Evolutionary conservation across 331 rosid genomes (phyloP).

Genomic region (Erythrophleum ivorense): DNA sequence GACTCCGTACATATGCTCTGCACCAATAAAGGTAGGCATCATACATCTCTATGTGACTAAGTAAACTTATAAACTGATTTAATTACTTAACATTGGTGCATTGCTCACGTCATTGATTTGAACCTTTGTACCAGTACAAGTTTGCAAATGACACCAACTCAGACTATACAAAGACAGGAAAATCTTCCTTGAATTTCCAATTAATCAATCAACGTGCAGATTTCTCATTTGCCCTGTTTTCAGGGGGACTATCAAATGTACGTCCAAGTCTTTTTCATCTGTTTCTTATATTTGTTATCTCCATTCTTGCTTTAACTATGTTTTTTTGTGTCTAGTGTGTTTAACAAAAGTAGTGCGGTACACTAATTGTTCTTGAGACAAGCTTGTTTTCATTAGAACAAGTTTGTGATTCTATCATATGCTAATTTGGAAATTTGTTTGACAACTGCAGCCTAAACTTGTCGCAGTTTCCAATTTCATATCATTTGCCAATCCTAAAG

Average conservation of each 20-base stretch:
- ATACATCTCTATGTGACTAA: not conserved
- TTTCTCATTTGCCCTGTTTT: slow-evolving; percentile 72
- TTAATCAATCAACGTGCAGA: slow-evolving; percentile 78
- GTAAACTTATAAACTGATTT: not conserved
- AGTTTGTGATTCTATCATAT: slow-evolving; percentile 18
- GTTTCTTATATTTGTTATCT: not conserved
- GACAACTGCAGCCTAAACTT: slow-evolving; percentile 64
- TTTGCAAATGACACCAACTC: slow-evolving; percentile 54
- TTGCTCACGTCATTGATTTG: slow-evolving; percentile 10
- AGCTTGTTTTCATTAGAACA: not conserved
- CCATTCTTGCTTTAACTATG: not conserved
- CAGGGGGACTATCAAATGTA: slow-evolving; percentile 69
- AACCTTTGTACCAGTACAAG: slow-evolving; percentile 60
- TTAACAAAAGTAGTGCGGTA: not conserved
- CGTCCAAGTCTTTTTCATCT: slow-evolving; percentile 27
- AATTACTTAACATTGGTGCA: slow-evolving; percentile 4
- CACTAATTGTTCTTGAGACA: slow-evolving; percentile 1
- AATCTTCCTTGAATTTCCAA: slow-evolving; percentile 52
- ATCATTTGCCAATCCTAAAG: slow-evolving; percentile 67
- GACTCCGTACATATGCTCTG: slow-evolving; percentile 60
- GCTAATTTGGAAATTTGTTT: slow-evolving; percentile 19
- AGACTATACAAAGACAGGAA: slow-evolving; percentile 51
- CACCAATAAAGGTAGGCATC: slow-evolving; percentile 63
- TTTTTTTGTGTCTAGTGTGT: slow-evolving; percentile 5
- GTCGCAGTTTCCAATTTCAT: slow-evolving; percentile 63